A percentile compares a stretch with the other conserved stretches of the same genome.
These are phyloP conservation scores for Firmiana major DNA, from an alignment of 345 rosid species.

Conservation along the genomic window DNA sequence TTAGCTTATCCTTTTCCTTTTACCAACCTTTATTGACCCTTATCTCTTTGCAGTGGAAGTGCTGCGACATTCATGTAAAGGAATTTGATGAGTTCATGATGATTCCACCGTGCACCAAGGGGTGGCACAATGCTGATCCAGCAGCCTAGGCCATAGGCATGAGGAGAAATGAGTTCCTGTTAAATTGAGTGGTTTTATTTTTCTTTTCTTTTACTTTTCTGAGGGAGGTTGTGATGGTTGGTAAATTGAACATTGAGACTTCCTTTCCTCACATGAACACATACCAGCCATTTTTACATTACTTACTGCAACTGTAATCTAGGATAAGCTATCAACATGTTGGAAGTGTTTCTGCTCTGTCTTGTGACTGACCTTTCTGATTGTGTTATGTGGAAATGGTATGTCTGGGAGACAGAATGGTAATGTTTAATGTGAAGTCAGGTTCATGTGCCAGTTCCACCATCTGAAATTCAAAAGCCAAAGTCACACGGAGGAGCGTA, in stretches of 20 bases:
- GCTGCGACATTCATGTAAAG: conserved; percentile 80
- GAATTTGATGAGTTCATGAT: conserved; percentile 96
- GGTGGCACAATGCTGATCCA: conserved; percentile 75
- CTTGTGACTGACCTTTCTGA: background rate
- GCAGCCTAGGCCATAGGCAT: conserved; percentile 18
- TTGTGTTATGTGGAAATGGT: background rate
- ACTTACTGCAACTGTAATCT: background rate
- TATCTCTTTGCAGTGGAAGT: conserved; percentile 72
- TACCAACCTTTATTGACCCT: background rate
- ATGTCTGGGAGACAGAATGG: background rate
- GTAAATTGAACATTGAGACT: background rate
- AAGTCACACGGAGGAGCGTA: no score
- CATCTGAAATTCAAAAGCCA: background rate
- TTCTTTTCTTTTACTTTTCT: background rate
- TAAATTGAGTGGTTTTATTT: background rate
- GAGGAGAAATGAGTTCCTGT: background rate
- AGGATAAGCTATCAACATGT: background rate
- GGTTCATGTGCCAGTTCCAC: background rate
- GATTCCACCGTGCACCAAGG: conserved; percentile 84
- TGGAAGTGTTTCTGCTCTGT: background rate
- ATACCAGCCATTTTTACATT: background rate
- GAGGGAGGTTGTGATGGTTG: background rate
- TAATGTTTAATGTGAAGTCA: background rate
- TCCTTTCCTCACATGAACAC: background rate
- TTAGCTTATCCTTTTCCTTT: background rate